phyloP scores from a whole-genome alignment of 495 filamentous ascomycete species.

The Penicillium robsamsonii region DNA sequence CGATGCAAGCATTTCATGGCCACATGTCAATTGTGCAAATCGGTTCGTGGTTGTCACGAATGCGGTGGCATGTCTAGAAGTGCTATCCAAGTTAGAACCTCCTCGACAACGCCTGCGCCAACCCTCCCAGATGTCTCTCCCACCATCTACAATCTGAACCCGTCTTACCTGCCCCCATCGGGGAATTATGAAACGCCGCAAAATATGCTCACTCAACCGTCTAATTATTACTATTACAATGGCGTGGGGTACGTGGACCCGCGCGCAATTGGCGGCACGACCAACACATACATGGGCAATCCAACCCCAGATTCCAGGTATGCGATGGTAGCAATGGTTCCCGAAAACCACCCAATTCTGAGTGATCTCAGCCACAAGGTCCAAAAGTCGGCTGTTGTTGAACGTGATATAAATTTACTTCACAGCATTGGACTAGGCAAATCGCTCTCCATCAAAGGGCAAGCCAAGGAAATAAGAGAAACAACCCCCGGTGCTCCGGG shows the following conservation, averaged over 20 bases:
- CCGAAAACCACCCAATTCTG: background rate
- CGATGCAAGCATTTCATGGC: background rate
- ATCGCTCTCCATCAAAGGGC: background rate
- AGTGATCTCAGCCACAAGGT: background rate
- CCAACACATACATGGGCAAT: background rate
- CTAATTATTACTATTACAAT: background rate
- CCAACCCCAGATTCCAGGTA: too few relatives aligned
- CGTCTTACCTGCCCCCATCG: background rate
- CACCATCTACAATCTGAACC: background rate
- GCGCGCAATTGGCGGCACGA: background rate
- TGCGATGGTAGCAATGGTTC: background rate
- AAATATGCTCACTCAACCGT: background rate
- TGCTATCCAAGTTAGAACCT: background rate
- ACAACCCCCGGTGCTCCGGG: background rate
- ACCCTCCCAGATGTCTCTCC: background rate
- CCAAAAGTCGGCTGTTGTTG: background rate
- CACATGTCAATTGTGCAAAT: background rate
- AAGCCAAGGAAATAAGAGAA: background rate
- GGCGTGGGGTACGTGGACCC: background rate
- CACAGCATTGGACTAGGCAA: background rate
- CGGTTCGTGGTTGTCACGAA: background rate
- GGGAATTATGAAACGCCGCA: background rate
- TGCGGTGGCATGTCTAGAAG: background rate
- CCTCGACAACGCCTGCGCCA: background rate
- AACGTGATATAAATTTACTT: background rate